These are phyloP conservation scores for Arabidopsis lyrata DNA, from an alignment of 441 rosid genomes.

Conservation along the genomic window DNA sequence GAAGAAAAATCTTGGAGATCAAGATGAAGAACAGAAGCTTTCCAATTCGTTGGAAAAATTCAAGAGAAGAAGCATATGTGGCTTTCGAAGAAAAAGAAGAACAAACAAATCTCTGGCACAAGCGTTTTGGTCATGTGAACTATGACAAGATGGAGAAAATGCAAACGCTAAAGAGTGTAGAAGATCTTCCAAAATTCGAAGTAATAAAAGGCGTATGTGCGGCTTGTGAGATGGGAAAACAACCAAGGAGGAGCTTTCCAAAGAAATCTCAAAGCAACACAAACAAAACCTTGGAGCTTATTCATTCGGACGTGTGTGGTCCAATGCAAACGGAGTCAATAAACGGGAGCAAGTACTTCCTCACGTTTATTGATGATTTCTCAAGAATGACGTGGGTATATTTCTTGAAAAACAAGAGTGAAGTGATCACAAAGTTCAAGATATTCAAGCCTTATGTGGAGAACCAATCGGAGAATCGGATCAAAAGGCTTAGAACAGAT, in stretches of 20 bases:
- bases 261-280: neutral
- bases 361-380: neutral
- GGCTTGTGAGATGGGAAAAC: neutral
- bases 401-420: neutral
- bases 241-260: slow-evolving; percentile 2
- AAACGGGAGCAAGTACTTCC: neutral
- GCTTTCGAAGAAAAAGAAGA: too few relatives aligned
- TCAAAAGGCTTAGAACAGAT: too few relatives aligned
- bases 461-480: too few relatives aligned
- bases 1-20: too few relatives aligned
- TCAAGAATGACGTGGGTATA: neutral
- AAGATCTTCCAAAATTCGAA: neutral
- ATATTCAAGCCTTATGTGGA: neutral
- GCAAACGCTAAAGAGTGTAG: neutral
- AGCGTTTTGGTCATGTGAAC: neutral
- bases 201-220: neutral
- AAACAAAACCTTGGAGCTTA: neutral
- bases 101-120: neutral
- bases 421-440: neutral
- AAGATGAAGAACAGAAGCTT: too few relatives aligned
- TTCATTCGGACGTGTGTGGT: neutral
- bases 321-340: neutral
- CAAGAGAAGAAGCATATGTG: too few relatives aligned
- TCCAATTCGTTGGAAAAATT: too few relatives aligned
- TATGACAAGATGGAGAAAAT: neutral